Conservation (phyloP, 2,329 filamentous ascomycete genomes). For the Cordyceps farinosa region DNA sequence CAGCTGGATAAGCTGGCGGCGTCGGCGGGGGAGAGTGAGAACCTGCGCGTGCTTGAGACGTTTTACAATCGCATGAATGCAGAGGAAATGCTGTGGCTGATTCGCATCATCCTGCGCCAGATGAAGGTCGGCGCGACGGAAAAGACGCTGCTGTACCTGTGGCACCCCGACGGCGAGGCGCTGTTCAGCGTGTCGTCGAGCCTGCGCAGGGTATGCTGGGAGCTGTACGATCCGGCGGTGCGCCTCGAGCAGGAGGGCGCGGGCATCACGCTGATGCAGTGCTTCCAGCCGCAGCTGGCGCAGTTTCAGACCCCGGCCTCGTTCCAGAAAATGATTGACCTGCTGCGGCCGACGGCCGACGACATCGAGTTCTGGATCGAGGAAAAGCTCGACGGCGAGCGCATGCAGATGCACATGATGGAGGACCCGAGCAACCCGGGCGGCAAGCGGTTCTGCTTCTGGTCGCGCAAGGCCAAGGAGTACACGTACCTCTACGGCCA, state of each 20-base stretch:
- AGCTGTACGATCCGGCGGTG: conserved; percentile 70
- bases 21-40: conserved; percentile 76
- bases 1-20: conserved; percentile 74
- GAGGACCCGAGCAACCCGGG: conserved; percentile 65
- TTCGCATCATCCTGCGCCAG: conserved; percentile 84
- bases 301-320: conserved; percentile 79
- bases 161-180: conserved; percentile 73
- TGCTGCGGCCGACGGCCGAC: conserved; percentile 61
- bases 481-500: conserved; percentile 92
- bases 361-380: conserved; percentile 91
- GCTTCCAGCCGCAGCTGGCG: conserved; percentile 92
- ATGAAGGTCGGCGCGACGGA: conserved; percentile 76
- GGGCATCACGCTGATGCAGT: conserved; percentile 81
- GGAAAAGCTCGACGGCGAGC: conserved; percentile 94
- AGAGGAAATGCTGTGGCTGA: conserved; percentile 89
- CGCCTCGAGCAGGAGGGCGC: conserved; percentile 72
- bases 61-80: conserved; percentile 93
- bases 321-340: conserved; percentile 75
- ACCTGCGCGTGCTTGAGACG: conserved; percentile 72
- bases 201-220: conserved; percentile 89
- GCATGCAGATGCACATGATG: conserved; percentile 93
- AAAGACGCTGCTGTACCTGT: conserved; percentile 79
- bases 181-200: conserved; percentile 90
- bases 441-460: conserved; percentile 76
- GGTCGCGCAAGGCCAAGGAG: conserved; percentile 94